Conservation (phyloP, 169 alveolate genomes). For the Plasmodium gonderi region DNA sequence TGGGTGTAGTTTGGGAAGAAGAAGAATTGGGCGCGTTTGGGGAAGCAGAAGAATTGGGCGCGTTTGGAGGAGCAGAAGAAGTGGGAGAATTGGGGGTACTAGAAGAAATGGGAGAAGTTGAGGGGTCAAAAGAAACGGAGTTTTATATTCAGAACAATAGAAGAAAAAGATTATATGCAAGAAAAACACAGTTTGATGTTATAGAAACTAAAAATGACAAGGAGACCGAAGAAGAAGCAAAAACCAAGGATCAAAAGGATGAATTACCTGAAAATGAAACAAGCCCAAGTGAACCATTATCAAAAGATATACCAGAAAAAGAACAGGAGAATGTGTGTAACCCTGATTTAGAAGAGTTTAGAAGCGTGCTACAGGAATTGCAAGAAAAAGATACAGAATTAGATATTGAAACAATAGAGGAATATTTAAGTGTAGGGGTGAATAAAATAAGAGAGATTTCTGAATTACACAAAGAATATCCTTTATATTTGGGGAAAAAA, state of each 20-base stretch:
- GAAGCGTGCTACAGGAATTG: background rate
- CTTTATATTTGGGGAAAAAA: slow-evolving; percentile 1
- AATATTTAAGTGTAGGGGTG: slow-evolving; percentile 2
- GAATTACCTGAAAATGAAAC: background rate
- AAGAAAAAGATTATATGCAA: background rate
- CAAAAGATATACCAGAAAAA: background rate
- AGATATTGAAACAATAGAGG: background rate
- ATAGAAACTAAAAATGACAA: background rate
- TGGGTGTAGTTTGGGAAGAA: background rate
- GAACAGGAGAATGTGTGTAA: background rate
- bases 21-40: background rate
- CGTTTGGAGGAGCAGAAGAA: background rate
- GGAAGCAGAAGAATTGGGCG: background rate
- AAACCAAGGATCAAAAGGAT: background rate
- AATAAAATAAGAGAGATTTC: background rate
- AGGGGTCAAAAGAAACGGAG: background rate
- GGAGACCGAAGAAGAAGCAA: background rate
- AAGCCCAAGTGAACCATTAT: background rate
- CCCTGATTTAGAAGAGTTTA: background rate
- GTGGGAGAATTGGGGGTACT: background rate
- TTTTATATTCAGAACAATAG: background rate
- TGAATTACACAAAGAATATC: background rate
- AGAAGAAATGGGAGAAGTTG: background rate
- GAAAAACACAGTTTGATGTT: background rate
- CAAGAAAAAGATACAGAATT: background rate